phyloP scores from a whole-genome alignment of 2,329 filamentous ascomycete genomes.

The Trichocomaceae sp. region DNA sequence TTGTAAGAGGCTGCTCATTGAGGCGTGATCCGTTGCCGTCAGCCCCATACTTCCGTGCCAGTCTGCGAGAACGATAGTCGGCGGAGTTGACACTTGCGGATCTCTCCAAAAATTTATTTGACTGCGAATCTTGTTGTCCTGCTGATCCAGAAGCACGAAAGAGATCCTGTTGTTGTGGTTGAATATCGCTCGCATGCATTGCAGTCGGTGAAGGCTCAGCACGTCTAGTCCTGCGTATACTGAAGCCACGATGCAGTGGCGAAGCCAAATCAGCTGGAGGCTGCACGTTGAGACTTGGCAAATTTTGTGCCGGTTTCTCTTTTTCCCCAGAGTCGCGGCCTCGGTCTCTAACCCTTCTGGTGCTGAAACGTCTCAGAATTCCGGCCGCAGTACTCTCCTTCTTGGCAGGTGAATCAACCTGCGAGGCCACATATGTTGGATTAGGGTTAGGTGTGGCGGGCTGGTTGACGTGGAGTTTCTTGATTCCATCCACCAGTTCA shows the following conservation, averaged over 20 bases:
- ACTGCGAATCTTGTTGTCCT: slow-evolving; percentile 47
- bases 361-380: slow-evolving; percentile 83
- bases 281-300: slow-evolving; percentile 74
- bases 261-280: slow-evolving; percentile 61
- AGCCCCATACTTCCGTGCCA: slow-evolving; percentile 48
- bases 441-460: slow-evolving; percentile 40
- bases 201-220: slow-evolving; percentile 48
- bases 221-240: slow-evolving; percentile 60
- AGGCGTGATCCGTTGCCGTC: slow-evolving; percentile 47
- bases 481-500: slow-evolving; percentile 68
- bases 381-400: slow-evolving; percentile 85
- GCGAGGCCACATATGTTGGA: slow-evolving; percentile 50
- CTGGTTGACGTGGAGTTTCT: slow-evolving; percentile 55
- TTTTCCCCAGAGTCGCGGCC: slow-evolving; percentile 32
- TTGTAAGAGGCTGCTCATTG: slow-evolving; percentile 65
- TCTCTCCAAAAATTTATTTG: slow-evolving; percentile 66
- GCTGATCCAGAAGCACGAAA: slow-evolving; percentile 65
- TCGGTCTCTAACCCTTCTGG: slow-evolving; percentile 63
- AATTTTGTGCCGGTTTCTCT: slow-evolving; percentile 55
- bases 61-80: slow-evolving; percentile 62
- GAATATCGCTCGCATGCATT: slow-evolving; percentile 52
- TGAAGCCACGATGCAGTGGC: slow-evolving; percentile 78
- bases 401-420: slow-evolving; percentile 57
- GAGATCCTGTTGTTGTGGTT: slow-evolving; percentile 70
- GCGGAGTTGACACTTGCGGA: slow-evolving; percentile 90